A percentile compares a stretch with the other conserved stretches of the same genome.
These are phyloP conservation scores for Lentinula edodes DNA, from an alignment of 768 basidiomycete species.

Conservation along the genomic window DNA sequence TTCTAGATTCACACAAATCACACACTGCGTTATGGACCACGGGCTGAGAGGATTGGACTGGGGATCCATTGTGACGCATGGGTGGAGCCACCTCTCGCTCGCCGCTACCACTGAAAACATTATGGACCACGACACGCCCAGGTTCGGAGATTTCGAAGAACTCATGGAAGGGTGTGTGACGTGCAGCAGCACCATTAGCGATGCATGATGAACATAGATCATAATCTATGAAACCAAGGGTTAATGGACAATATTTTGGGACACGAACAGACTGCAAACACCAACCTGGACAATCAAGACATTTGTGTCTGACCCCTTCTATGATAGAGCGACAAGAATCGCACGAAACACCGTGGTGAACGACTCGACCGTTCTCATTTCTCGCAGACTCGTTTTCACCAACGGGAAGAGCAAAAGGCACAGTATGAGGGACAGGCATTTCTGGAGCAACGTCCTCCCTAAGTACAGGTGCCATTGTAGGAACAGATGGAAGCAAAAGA, in stretches of 20 bases:
- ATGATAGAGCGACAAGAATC: conserved; percentile 56
- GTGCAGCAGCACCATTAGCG: conserved; percentile 37
- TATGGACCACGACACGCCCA: conserved; percentile 61
- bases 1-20: conserved; percentile 69
- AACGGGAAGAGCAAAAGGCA: background rate
- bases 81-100: conserved; percentile 17
- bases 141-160: conserved; percentile 68
- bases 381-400: background rate
- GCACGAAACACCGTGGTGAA: conserved; percentile 60
- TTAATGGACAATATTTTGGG: background rate
- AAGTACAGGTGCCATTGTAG: conserved; percentile 1
- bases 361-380: conserved; percentile 20
- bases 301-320: conserved; percentile 71
- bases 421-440: background rate
- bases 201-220: conserved; percentile 66
- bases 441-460: background rate
- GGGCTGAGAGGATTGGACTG: conserved; percentile 11
- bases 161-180: conserved; percentile 59
- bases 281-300: conserved; percentile 66
- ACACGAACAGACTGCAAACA: background rate
- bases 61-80: conserved; percentile 6
- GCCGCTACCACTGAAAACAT: conserved; percentile 40
- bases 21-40: conserved; percentile 64
- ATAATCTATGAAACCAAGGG: conserved; percentile 41
- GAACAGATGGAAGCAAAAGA: conserved; percentile 1